Conservation (phyloP, 768 basidiomycete genomes). For the Boletus reticulatus region DNA sequence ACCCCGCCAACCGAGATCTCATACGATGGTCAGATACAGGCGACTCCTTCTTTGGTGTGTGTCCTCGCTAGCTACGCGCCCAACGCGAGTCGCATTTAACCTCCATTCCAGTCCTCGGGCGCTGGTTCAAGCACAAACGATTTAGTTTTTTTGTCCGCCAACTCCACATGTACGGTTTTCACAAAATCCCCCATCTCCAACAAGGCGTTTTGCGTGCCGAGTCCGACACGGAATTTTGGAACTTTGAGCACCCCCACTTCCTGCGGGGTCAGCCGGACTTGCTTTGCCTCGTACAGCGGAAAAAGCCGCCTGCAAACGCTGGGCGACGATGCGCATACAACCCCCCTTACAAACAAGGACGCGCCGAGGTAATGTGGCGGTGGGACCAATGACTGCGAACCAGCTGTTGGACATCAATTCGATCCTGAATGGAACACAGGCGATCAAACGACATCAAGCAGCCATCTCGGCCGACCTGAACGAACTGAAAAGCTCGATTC, state of each 20-base stretch:
- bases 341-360: conserved; percentile 15
- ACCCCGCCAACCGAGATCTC: conserved; percentile 74
- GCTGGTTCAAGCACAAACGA: conserved; percentile 98
- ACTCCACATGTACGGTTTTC: conserved; percentile 96
- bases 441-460: conserved; percentile 89
- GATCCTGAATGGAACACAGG: conserved; percentile 77
- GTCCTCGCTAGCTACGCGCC: background rate
- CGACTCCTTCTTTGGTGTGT: conserved; percentile 86
- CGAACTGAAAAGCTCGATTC: conserved; percentile 83
- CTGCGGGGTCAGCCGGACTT: conserved; percentile 86
- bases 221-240: conserved; percentile 79
- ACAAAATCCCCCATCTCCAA: conserved; percentile 95
- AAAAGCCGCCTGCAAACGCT: conserved; percentile 50
- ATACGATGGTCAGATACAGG: conserved; percentile 92
- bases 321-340: conserved; percentile 32
- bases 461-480: conserved; percentile 88
- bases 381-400: conserved; percentile 36
- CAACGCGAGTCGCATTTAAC: background rate
- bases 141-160: conserved; percentile 95
- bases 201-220: conserved; percentile 89
- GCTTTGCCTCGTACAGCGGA: conserved; percentile 83
- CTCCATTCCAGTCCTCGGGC: conserved; percentile 67
- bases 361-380: conserved; percentile 9
- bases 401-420: conserved; percentile 75
- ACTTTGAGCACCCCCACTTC: conserved; percentile 91